These are phyloP conservation scores for Talaromyces amestolkiae DNA, from an alignment of 2,329 filamentous ascomycete genomes.

Conservation along the genomic window DNA sequence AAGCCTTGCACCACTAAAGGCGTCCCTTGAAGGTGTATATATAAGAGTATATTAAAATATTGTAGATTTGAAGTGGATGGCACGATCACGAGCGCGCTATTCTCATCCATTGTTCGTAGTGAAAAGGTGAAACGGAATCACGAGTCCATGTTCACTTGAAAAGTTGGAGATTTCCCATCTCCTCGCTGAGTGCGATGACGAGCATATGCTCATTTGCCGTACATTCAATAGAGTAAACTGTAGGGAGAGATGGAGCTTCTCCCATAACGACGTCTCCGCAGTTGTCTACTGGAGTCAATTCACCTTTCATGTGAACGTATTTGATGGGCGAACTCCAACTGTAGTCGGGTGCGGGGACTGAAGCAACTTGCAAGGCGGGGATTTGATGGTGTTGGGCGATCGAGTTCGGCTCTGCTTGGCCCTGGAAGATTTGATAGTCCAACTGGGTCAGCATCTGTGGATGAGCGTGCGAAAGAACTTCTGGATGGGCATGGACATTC, in stretches of 20 bases:
- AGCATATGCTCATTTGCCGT: slow-evolving; percentile 3
- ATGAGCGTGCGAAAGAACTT: not conserved
- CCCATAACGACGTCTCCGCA: slow-evolving; percentile 17
- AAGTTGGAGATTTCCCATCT: not conserved
- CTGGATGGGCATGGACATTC: not conserved
- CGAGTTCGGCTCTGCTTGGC: not conserved
- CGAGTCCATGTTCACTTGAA: slow-evolving; percentile 11
- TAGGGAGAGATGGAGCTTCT: slow-evolving; percentile 12
- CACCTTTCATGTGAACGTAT: slow-evolving; percentile 10
- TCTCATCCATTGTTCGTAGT: slow-evolving; percentile 4
- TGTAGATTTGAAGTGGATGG: slow-evolving; percentile 1
- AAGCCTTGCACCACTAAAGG: slow-evolving; percentile 13
- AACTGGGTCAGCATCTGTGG: not conserved
- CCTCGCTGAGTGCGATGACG: slow-evolving; percentile 11
- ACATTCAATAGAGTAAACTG: not conserved
- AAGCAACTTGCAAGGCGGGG: slow-evolving; percentile 12
- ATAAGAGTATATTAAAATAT: not conserved
- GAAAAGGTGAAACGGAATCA: slow-evolving; percentile 12
- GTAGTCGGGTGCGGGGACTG: not conserved
- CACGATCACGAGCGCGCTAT: slow-evolving; percentile 15
- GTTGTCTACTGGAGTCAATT: slow-evolving; percentile 9
- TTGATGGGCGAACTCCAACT: slow-evolving; percentile 7
- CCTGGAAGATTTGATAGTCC: not conserved
- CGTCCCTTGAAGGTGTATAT: slow-evolving; percentile 13
- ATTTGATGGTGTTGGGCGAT: not conserved